These are phyloP conservation scores for Boletus rubescentipes DNA, from an alignment of 768 basidiomycete species.

Conservation along the genomic window DNA sequence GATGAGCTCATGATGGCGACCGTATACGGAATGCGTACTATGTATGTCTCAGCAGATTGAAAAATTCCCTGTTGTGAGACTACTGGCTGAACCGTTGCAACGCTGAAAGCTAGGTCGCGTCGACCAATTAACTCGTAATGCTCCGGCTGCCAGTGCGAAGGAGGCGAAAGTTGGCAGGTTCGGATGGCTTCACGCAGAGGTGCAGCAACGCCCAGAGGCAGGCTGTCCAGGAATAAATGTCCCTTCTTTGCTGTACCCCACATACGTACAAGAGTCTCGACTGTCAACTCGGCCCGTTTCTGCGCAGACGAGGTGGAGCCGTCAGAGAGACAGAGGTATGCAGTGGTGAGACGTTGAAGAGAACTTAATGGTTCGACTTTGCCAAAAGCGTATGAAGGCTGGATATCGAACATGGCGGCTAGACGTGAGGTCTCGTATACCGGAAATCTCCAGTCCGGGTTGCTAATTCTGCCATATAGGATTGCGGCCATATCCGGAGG, in stretches of 20 bases:
- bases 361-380: constrained; percentile 55
- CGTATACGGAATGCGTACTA: constrained; percentile 15
- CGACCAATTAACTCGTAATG: constrained; percentile 35
- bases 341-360: constrained; percentile 50
- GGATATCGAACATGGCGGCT: constrained; percentile 47
- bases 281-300: constrained; percentile 65
- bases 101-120: constrained; percentile 33
- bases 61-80: constrained; percentile 29
- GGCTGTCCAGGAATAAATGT: constrained; percentile 46
- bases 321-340: constrained; percentile 64
- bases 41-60: constrained; percentile 34
- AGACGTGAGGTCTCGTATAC: constrained; percentile 44
- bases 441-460: constrained; percentile 67
- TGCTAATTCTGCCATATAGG: constrained; percentile 55
- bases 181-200: constrained; percentile 86
- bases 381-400: constrained; percentile 62
- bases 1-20: constrained; percentile 9
- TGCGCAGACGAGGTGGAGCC: constrained; percentile 47
- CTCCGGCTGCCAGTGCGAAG: constrained; percentile 62
- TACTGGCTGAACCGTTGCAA: constrained; percentile 31
- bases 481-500: constrained; percentile 76
- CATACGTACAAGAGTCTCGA: constrained; percentile 51
- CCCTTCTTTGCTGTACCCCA: constrained; percentile 40
- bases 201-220: constrained; percentile 70
- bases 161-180: constrained; percentile 78